Conservation (phyloP, 306 rosid species). For the Vigna trinervia region DNA sequence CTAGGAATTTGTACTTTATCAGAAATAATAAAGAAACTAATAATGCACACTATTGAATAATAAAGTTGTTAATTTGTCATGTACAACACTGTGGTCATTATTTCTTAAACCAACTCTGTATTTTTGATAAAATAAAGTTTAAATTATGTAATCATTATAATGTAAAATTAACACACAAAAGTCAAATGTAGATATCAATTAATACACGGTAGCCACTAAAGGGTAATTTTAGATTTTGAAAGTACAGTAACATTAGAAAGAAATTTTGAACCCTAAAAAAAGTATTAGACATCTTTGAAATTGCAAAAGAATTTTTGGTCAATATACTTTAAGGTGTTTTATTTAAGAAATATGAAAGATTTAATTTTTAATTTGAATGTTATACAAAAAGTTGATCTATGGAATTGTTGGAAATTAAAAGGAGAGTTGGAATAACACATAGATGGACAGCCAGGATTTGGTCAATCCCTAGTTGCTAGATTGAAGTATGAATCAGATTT, state of each 20-base stretch:
- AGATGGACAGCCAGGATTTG: slow-evolving; percentile 2
- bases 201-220: neutral
- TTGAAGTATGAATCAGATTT: slow-evolving; percentile 3
- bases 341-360: no score
- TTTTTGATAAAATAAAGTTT: neutral
- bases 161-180: no score
- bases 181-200: no score
- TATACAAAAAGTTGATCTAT: neutral
- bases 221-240: neutral
- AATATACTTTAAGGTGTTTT: neutral
- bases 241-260: neutral
- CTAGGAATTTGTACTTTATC: no score
- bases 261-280: neutral
- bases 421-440: neutral
- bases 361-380: neutral
- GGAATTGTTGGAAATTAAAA: neutral
- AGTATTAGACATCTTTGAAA: neutral
- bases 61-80: neutral
- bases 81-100: slow-evolving; percentile 12
- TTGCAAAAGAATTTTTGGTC: neutral
- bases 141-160: neutral
- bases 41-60: no score
- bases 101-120: slow-evolving; percentile 6
- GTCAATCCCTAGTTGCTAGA: slow-evolving; percentile 15
- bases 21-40: no score